A percentile compares a stretch with the other conserved stretches of the same genome.
Evolutionary conservation across 192 early-diverging fungal genomes (phyloP).

Genomic region (Fimicolochytrium jonesii): DNA sequence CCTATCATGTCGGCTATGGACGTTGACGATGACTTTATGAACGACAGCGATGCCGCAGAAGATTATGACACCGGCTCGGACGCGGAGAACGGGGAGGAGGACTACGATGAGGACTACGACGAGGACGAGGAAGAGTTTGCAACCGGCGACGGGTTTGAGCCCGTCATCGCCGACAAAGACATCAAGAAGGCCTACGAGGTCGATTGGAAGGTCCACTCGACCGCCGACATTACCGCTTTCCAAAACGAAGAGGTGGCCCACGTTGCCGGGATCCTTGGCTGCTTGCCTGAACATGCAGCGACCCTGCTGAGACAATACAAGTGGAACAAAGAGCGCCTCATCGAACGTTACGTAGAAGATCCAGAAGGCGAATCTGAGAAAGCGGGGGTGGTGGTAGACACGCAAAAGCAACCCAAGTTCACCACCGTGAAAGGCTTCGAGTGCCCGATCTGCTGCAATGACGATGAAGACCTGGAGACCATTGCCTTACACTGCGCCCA

Average conservation of each 20-base stretch:
- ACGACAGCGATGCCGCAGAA: neutral
- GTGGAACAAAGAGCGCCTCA: constrained; percentile 83
- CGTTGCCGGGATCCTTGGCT: constrained; percentile 69
- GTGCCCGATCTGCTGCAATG: constrained; percentile 90
- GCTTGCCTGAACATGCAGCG: constrained; percentile 61
- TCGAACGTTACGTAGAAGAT: constrained; percentile 73
- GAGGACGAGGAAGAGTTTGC: constrained; percentile 46
- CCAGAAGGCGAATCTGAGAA: constrained; percentile 51
- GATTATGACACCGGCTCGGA: constrained; percentile 18
- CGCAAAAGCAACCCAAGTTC: constrained; percentile 27
- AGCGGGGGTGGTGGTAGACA: constrained; percentile 69
- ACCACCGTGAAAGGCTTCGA: constrained; percentile 46
- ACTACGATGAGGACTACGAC: constrained; percentile 31
- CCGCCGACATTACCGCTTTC: constrained; percentile 51
- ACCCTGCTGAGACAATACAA: constrained; percentile 72
- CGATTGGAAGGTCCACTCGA: constrained; percentile 65
- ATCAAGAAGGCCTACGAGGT: constrained; percentile 67
- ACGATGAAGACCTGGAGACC: constrained; percentile 51
- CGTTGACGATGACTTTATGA: constrained; percentile 19
- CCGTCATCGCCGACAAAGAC: constrained; percentile 56
- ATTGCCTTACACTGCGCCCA: constrained; percentile 83
- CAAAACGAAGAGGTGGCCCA: constrained; percentile 67
- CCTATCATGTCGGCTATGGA: constrained; percentile 30
- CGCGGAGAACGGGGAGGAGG: constrained; percentile 13
- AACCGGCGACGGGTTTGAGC: constrained; percentile 55